Conservation (phyloP, 345 rosid species). For the Sonneratia caseolaris region DNA sequence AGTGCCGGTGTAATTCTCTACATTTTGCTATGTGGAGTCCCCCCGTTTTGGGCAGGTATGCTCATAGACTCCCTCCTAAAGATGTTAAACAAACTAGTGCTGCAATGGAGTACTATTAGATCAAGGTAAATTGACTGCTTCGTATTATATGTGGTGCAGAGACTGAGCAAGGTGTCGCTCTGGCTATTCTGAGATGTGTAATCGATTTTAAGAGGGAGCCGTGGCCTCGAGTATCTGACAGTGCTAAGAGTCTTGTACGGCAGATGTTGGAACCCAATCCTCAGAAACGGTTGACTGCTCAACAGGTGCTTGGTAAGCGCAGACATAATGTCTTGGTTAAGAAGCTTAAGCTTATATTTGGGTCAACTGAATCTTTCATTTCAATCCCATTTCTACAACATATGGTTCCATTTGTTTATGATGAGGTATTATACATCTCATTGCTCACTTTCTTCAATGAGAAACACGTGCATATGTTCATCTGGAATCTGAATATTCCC, state of each 20-base stretch:
- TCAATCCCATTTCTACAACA: not conserved
- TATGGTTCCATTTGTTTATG: not conserved
- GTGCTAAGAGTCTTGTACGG: conserved; percentile 78
- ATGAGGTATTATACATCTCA: not conserved
- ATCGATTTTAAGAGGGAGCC: conserved; percentile 88
- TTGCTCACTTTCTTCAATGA: not conserved
- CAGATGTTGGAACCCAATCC: conserved; percentile 89
- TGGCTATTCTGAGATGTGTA: conserved; percentile 75
- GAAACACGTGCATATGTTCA: no score
- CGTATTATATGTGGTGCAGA: conserved; percentile 29
- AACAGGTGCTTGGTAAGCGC: conserved; percentile 71
- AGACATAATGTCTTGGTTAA: not conserved
- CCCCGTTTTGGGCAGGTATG: conserved; percentile 92
- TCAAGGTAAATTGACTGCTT: not conserved
- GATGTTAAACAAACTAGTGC: not conserved
- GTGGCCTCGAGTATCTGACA: conserved; percentile 89
- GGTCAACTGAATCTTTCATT: no score
- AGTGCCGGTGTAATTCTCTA: conserved; percentile 90
- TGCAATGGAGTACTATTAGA: not conserved
- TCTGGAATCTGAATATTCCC: not conserved
- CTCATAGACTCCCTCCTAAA: conserved; percentile 1
- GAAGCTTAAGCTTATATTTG: no score
- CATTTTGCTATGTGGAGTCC: conserved; percentile 81
- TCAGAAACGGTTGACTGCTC: conserved; percentile 64
- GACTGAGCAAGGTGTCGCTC: conserved; percentile 95